These are phyloP conservation scores for Sabuloglossum arenarium DNA, from an alignment of 495 filamentous ascomycete genomes.

Conservation along the genomic window DNA sequence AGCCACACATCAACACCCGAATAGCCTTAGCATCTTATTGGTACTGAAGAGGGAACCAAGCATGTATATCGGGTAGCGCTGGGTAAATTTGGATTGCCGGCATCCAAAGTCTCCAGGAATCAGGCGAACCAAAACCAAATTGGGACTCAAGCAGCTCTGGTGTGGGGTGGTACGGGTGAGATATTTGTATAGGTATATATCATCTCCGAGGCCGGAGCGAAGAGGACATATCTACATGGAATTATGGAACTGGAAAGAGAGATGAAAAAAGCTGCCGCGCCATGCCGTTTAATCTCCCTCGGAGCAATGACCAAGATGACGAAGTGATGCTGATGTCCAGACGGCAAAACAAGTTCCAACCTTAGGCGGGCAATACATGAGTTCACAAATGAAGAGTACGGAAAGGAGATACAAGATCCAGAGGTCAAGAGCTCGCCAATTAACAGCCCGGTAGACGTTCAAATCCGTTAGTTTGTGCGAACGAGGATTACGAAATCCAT, in stretches of 20 bases:
- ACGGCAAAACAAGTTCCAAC: background rate
- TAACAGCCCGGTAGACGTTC: background rate
- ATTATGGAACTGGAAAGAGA: background rate
- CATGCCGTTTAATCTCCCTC: background rate
- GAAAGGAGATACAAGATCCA: background rate
- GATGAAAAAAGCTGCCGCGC: background rate
- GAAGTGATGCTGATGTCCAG: background rate
- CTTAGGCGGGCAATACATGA: background rate
- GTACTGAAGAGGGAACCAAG: background rate
- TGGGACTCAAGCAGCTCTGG: background rate
- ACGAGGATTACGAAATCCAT: background rate
- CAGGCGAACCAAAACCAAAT: background rate
- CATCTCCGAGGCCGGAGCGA: background rate
- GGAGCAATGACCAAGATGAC: slow-evolving; percentile 1
- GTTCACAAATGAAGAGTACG: background rate
- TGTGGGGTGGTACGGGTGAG: background rate
- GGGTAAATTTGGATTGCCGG: too few species aligned
- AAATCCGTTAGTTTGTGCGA: background rate
- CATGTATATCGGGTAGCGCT: background rate
- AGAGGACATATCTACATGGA: background rate
- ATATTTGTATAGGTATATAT: background rate
- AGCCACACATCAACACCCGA: too few species aligned
- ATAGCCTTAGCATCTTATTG: too few species aligned
- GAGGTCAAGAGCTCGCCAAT: background rate
- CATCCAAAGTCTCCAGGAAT: too few species aligned